Evolutionary conservation across 2,329 filamentous ascomycete species (phyloP).

Genomic region (Periconia sp.): DNA sequence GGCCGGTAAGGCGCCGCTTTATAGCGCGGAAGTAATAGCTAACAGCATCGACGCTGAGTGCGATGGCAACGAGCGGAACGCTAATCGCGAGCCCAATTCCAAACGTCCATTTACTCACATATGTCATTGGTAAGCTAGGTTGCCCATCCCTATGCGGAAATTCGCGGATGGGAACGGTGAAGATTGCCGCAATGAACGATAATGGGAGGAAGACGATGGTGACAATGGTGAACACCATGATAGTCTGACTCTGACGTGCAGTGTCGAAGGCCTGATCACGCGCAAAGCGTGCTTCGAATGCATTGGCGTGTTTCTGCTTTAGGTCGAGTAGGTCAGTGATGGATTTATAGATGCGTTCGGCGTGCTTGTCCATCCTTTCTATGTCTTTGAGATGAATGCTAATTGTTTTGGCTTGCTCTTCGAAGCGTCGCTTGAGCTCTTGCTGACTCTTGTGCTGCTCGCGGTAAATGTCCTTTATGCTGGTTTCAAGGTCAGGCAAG

Average conservation of each 20-base stretch:
- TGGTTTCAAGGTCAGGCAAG: constrained; percentile 54
- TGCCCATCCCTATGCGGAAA: constrained; percentile 48
- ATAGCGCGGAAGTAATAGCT: constrained; percentile 39
- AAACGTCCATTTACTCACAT: constrained; percentile 63
- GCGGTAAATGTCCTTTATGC: constrained; percentile 48
- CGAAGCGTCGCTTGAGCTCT: constrained; percentile 61
- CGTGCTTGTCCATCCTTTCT: constrained; percentile 68
- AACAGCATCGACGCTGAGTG: constrained; percentile 52
- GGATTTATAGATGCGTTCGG: constrained; percentile 64
- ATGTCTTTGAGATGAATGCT: constrained; percentile 66
- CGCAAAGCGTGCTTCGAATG: constrained; percentile 67
- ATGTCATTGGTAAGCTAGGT: constrained; percentile 52
- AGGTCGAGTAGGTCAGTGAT: constrained; percentile 69
- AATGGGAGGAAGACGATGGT: constrained; percentile 64
- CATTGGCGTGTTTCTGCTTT: constrained; percentile 73
- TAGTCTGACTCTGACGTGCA: constrained; percentile 61
- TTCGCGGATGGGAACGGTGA: constrained; percentile 60
- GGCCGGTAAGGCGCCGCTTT: constrained; percentile 22
- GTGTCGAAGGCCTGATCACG: constrained; percentile 67
- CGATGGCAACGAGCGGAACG: constrained; percentile 56
- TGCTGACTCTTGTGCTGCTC: constrained; percentile 46
- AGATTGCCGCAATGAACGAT: constrained; percentile 62
- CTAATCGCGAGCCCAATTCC: constrained; percentile 62
- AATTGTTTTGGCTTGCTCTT: constrained; percentile 63
- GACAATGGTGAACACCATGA: constrained; percentile 66